Evolutionary conservation across 495 filamentous ascomycete genomes (phyloP), one percentile per base, ranked within the genome.

Genomic region (Mytilinidion resinicola): DNA sequence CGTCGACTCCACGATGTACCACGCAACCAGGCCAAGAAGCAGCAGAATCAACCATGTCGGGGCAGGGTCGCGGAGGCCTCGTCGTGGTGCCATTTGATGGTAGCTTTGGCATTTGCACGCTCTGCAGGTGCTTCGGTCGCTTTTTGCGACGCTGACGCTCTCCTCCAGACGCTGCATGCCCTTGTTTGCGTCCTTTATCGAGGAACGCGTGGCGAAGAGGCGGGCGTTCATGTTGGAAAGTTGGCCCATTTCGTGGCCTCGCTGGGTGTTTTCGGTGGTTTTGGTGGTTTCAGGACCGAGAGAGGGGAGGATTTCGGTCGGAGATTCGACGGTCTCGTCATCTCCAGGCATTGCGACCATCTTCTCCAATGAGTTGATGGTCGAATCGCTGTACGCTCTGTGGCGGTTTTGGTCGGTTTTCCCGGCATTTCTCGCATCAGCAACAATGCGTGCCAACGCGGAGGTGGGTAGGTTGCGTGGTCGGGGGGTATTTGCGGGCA

Each of bases 341-440:
- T 69, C 66, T 35, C 35, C 39, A 30, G 38, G 10, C 0, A 65
- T 59, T 12, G 58, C 68, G 37, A 85, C 67, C 11, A 87, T 71
- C 17, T 78, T 74, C 59, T 85, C 78, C 1, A 87, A 75, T 25
- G 82, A 86, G 49, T 83, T 76, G 44, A 87, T 78, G 0, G 82
- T 86, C 51, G 81, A 78, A 35, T 86, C 82, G 25, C 82, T 81
- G 10, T 79, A 67, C 1, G 66, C 60, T 30, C 25, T 30, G 15
- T 53, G 25, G 33, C 33, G 8, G 0, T 53, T 41, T 19, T 39
- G 36, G 37, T 57, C 54, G 14, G 52, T 35, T 11, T 33, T 75
- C 9, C 33, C 35, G 37, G 38, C 46, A 56, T 70, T 71, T 54
- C 71, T 78, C 30, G 74, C 73, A 52, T 82, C 76, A 51, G 80